These are phyloP conservation scores for Aegilops bicornis DNA, from an alignment of 176 grass and related monocot genomes.

Conservation along the genomic window DNA sequence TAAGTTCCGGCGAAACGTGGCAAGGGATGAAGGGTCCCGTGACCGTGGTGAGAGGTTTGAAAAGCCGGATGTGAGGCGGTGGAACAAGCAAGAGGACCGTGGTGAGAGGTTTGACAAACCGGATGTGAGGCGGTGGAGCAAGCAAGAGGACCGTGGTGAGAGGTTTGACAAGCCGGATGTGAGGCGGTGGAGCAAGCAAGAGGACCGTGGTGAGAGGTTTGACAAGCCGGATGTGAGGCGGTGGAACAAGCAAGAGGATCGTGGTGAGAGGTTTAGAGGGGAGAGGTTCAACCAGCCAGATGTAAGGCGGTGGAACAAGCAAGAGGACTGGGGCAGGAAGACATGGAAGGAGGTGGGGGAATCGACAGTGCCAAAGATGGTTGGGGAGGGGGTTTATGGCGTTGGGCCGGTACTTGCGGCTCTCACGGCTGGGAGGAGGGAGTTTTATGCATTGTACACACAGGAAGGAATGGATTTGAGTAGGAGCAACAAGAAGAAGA, in stretches of 20 bases:
- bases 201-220: constrained; percentile 61
- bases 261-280: constrained; percentile 51
- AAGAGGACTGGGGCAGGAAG: constrained; percentile 83
- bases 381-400: constrained; percentile 80
- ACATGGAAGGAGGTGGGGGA: constrained; percentile 67
- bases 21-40: constrained; percentile 33
- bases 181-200: constrained; percentile 71
- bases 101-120: constrained; percentile 26
- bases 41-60: constrained; percentile 38
- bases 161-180: constrained; percentile 44
- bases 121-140: constrained; percentile 60
- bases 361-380: constrained; percentile 69
- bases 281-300: constrained; percentile 49
- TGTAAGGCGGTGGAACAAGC: constrained; percentile 67
- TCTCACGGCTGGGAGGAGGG: constrained; percentile 70
- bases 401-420: constrained; percentile 79
- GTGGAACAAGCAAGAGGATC: constrained; percentile 73
- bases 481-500: constrained; percentile 86
- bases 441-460: constrained; percentile 79
- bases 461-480: constrained; percentile 92
- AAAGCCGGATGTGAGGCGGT: constrained; percentile 51
- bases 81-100: constrained; percentile 67
- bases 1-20: constrained; percentile 27
- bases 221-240: constrained; percentile 46
- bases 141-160: constrained; percentile 45